Evolutionary conservation across 2,329 filamentous ascomycete species (phyloP).

Genomic region (Leptographium procerum): DNA sequence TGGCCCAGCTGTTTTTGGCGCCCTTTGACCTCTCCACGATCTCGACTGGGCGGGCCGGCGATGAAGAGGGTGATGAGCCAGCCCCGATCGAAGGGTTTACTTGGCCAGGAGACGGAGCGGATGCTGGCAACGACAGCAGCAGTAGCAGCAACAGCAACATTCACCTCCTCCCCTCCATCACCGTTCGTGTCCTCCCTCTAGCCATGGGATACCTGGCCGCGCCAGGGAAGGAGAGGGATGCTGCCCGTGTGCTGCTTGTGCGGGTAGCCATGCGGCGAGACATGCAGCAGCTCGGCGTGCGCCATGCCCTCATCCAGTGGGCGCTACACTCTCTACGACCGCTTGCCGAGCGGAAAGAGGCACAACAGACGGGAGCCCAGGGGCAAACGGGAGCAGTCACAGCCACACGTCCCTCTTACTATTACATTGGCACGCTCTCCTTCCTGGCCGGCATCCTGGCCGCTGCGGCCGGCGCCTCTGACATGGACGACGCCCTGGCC

Average conservation of each 20-base stretch:
- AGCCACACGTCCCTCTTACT: conserved; percentile 45
- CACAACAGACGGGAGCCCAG: no score
- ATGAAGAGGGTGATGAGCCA: conserved; percentile 13
- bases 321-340: conserved; percentile 49
- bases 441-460: conserved; percentile 66
- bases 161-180: conserved; percentile 50
- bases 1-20: conserved; percentile 68
- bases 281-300: conserved; percentile 68
- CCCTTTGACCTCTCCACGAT: conserved; percentile 88
- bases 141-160: background rate
- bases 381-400: no score
- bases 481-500: conserved; percentile 56
- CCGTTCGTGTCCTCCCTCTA: conserved; percentile 57
- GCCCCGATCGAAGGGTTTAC: conserved; percentile 34
- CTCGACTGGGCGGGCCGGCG: conserved; percentile 36
- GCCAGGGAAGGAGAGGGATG: conserved; percentile 79
- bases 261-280: conserved; percentile 73
- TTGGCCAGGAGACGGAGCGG: conserved; percentile 32
- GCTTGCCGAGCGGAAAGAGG: conserved; percentile 21
- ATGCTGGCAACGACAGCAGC: no score
- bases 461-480: conserved; percentile 59
- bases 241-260: conserved; percentile 73
- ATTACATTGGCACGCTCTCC: conserved; percentile 65
- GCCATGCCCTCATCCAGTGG: conserved; percentile 60
- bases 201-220: conserved; percentile 60